These are phyloP conservation scores for Fusarium compactum DNA, from an alignment of 2,329 filamentous ascomycete genomes.

Conservation along the genomic window DNA sequence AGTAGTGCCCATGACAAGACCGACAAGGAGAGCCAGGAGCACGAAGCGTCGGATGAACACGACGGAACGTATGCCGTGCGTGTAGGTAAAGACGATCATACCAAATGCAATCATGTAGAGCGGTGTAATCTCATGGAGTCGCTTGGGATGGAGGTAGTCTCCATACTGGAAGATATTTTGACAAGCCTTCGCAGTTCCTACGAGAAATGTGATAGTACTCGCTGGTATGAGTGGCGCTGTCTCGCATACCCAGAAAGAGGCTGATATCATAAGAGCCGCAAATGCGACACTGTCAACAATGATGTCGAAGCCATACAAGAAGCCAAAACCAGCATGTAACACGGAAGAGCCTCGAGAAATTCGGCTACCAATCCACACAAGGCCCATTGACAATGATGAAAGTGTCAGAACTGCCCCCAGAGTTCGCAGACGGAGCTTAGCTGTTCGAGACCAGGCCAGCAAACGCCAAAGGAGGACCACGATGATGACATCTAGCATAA, in stretches of 20 bases:
- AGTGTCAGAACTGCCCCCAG: constrained; percentile 58
- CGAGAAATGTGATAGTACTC: constrained; percentile 58
- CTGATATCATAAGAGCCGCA: constrained; percentile 58
- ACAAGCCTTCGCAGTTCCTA: constrained; percentile 54
- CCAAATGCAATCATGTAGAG: constrained; percentile 57
- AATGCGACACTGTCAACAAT: constrained; percentile 62
- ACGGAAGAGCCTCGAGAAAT: constrained; percentile 44
- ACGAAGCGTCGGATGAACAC: constrained; percentile 58
- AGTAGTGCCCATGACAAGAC: constrained; percentile 53
- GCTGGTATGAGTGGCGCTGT: constrained; percentile 58
- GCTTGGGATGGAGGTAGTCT: constrained; percentile 60
- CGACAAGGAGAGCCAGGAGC: constrained; percentile 55
- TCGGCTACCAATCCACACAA: constrained; percentile 53
- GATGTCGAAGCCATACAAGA: constrained; percentile 62
- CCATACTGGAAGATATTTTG: constrained; percentile 55
- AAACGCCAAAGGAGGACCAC: constrained; percentile 64
- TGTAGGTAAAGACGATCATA: constrained; percentile 58
- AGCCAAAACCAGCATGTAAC: constrained; percentile 53
- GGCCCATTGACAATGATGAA: constrained; percentile 54
- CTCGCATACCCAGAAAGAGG: constrained; percentile 61
- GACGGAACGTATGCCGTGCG: constrained; percentile 58
- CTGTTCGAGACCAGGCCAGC: constrained; percentile 63
- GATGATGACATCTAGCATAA: constrained; percentile 61
- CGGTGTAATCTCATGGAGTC: constrained; percentile 52
- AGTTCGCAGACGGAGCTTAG: constrained; percentile 60